Evolutionary conservation across 345 rosid species (phyloP).

Genomic region (Populus tremula): DNA sequence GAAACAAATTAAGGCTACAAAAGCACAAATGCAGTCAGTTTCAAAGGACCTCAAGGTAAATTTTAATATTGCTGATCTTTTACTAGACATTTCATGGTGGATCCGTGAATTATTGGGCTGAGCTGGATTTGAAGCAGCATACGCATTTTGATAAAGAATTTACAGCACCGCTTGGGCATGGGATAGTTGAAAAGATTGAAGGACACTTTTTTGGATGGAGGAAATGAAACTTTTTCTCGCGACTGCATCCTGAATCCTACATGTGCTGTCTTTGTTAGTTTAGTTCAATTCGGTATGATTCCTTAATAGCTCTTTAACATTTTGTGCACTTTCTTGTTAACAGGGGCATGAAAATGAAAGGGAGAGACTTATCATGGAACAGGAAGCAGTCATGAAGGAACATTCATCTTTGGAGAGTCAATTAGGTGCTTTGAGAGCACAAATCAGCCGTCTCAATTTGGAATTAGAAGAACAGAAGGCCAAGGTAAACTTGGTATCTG

Average conservation of each 20-base stretch:
- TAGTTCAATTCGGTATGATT: neutral
- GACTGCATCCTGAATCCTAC: neutral
- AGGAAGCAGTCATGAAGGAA: slow-evolving; percentile 70
- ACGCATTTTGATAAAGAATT: no score
- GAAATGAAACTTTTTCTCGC: neutral
- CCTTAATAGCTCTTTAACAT: slow-evolving; percentile 10
- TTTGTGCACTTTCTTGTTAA: slow-evolving; percentile 16
- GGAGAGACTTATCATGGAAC: slow-evolving; percentile 79
- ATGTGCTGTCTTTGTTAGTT: neutral
- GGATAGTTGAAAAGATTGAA: neutral
- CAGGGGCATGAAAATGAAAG: slow-evolving; percentile 75
- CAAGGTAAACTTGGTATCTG: slow-evolving; percentile 49
- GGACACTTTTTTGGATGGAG: neutral
- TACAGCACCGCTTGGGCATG: neutral
- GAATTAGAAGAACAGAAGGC: slow-evolving; percentile 69
- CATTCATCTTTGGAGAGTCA: slow-evolving; percentile 72
- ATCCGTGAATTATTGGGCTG: no score
- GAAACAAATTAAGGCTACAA: slow-evolving; percentile 60
- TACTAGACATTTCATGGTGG: neutral
- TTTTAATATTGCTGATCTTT: slow-evolving; percentile 5
- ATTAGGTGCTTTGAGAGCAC: slow-evolving; percentile 51
- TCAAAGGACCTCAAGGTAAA: slow-evolving; percentile 80
- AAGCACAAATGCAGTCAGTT: slow-evolving; percentile 66
- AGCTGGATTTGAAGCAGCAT: no score
- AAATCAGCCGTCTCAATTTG: slow-evolving; percentile 51